Evolutionary conservation across 768 basidiomycete genomes (phyloP), one percentile per base, ranked within the genome.

Genomic region (Trametes coccinea): DNA sequence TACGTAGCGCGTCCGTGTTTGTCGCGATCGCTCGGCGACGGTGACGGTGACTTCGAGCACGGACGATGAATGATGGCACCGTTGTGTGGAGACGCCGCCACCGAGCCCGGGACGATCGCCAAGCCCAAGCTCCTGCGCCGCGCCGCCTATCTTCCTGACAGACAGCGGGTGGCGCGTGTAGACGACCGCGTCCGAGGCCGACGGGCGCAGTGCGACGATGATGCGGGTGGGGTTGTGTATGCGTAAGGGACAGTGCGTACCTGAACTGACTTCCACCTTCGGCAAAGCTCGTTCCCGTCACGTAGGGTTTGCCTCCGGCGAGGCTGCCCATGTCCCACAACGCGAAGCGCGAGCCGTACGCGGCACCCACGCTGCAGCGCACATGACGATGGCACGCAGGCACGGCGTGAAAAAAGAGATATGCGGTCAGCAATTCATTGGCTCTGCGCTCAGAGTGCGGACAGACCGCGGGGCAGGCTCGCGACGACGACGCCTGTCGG

Each of bases 251-350:
- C 49, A 27, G 47, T 44, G 64, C 76, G 59, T 71, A 90, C 87
- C 90, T 81, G 74, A 93, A 93, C 45, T 78, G 75, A 62, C 84
- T 78, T 0, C 84, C 84, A 5, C 89, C 89, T 61, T 90, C 87
- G 33, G 83, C 77, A 62, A 89, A 89, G 68, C 81, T 86, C 56
- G 76, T 74, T 2, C 88, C 88, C 4, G 80, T 80, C n/a, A 81
- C 74, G 64, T 76, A 75, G 1, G 92, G 92, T 64, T 89, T 86
- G 6, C 92, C 92, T 34, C 92, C 92, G 46, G 83, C 80, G 39
- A 92, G 75, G 66, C 82, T 83, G 11, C 84, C 80, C 54, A 90
- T 79, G 69, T 93, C 88, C 92, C 92, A 93, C 17, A 93, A 71
- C 14, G 84, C 81, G 70, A 90, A 92, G 53, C 78, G 80, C n/a